A percentile compares a stretch with the other conserved stretches of the same genome.
These are phyloP conservation scores for Starmerella asiatica DNA, from an alignment of 805 yeast species.

Conservation along the genomic window DNA sequence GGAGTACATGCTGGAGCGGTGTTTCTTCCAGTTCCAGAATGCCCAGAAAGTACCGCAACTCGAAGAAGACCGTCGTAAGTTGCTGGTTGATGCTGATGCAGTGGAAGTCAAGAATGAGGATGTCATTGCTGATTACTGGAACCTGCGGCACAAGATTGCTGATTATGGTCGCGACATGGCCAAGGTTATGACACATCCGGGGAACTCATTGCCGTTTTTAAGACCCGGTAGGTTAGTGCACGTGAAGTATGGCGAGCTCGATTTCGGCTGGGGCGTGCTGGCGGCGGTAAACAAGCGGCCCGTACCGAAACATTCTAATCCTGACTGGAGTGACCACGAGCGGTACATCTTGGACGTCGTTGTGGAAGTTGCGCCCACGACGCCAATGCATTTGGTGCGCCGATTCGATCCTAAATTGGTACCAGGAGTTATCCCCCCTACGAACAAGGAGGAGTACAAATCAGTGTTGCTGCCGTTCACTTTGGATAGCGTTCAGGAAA, in stretches of 20 bases:
- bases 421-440: constrained; percentile 78
- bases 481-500: constrained; percentile 53
- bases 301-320: constrained; percentile 35
- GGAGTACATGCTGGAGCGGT: constrained; percentile 87
- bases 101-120: constrained; percentile 61
- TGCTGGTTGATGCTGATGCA: constrained; percentile 36
- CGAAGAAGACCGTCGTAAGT: constrained; percentile 49
- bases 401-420: constrained; percentile 67
- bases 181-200: constrained; percentile 81
- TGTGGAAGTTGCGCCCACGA: constrained; percentile 57
- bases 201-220: constrained; percentile 65
- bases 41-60: constrained; percentile 78
- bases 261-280: constrained; percentile 96
- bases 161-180: constrained; percentile 62
- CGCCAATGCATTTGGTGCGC: constrained; percentile 64
- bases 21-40: constrained; percentile 91
- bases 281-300: constrained; percentile 60
- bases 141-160: constrained; percentile 56
- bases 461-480: constrained; percentile 78
- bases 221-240: constrained; percentile 79
- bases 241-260: constrained; percentile 41
- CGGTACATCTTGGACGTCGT: constrained; percentile 78
- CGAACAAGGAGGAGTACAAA: constrained; percentile 49
- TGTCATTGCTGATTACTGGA: constrained; percentile 68
- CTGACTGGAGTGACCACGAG: constrained; percentile 67